A percentile compares a stretch with the other conserved stretches of the same genome.
Conservation (phyloP, 2,329 filamentous ascomycete species). For the Eurotiales sp. region DNA sequence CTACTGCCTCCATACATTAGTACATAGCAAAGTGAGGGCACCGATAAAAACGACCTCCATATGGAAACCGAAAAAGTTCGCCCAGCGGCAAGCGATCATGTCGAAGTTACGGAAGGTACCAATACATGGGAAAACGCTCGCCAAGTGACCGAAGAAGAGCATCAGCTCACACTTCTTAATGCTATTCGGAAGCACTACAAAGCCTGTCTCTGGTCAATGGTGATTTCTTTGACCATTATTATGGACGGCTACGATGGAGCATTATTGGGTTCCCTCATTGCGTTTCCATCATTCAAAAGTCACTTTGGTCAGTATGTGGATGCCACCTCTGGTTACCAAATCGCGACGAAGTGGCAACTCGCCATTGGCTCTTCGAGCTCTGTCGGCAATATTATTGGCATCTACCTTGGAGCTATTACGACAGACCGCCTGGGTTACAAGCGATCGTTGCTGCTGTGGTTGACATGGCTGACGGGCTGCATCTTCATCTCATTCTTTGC, state of each 20-base stretch:
- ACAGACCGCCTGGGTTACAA: conserved; percentile 12
- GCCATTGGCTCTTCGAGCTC: conserved; percentile 9
- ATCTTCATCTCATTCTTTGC: conserved; percentile 53
- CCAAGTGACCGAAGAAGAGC: conserved; percentile 45
- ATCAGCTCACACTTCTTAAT: conserved; percentile 67
- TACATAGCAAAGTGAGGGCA: neutral
- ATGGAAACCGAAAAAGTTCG: conserved; percentile 9
- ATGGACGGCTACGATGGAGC: conserved; percentile 90
- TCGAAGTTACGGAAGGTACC: conserved; percentile 4
- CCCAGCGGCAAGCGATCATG: conserved; percentile 6
- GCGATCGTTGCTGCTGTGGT: conserved; percentile 44
- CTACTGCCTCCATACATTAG: neutral
- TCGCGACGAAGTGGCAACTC: conserved; percentile 18
- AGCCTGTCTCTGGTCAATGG: conserved; percentile 74
- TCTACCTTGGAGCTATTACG: conserved; percentile 9
- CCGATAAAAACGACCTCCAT: neutral
- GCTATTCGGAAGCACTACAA: conserved; percentile 81
- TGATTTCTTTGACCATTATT: conserved; percentile 84
- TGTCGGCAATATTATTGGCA: conserved; percentile 15
- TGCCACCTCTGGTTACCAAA: conserved; percentile 33
- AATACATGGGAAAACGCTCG: conserved; percentile 31
- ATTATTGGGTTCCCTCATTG: conserved; percentile 75
- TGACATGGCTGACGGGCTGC: conserved; percentile 44
- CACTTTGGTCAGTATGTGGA: conserved; percentile 35
- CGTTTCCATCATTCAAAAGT: conserved; percentile 37